phyloP scores from a whole-genome alignment of 2,329 filamentous ascomycete species.

The Venturiaceae sp. region DNA sequence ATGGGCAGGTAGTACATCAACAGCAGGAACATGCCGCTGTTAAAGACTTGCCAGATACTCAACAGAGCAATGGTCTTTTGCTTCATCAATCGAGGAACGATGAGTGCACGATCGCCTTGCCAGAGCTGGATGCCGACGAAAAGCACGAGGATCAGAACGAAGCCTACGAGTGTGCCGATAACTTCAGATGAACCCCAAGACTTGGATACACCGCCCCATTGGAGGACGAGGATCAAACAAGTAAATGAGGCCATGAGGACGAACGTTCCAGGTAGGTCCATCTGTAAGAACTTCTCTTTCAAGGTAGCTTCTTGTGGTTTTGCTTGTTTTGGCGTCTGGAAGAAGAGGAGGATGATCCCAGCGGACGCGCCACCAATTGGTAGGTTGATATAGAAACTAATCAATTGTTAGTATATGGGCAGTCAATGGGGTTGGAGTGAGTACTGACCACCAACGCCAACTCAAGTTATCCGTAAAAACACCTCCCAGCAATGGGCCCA shows the following conservation, averaged over 20 bases:
- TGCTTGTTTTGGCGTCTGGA: slow-evolving; percentile 21
- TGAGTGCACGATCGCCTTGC: slow-evolving; percentile 29
- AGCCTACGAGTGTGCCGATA: slow-evolving; percentile 35
- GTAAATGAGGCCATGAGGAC: slow-evolving; percentile 29
- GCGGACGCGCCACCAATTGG: slow-evolving; percentile 30
- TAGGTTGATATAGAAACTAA: slow-evolving; percentile 30
- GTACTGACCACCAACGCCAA: slow-evolving; percentile 24
- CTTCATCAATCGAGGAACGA: slow-evolving; percentile 28
- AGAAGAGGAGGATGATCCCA: slow-evolving; percentile 26
- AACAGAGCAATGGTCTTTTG: slow-evolving; percentile 25
- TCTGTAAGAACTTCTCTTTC: slow-evolving; percentile 27
- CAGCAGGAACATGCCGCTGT: slow-evolving; percentile 24
- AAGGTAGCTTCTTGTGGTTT: slow-evolving; percentile 13
- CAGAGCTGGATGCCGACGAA: slow-evolving; percentile 27
- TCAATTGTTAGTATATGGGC: not conserved
- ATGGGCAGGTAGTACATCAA: slow-evolving; percentile 35
- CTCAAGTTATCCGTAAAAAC: slow-evolving; percentile 25
- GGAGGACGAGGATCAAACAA: slow-evolving; percentile 35
- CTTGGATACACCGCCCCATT: slow-evolving; percentile 29
- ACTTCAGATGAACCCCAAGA: slow-evolving; percentile 25
- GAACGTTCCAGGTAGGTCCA: slow-evolving; percentile 34
- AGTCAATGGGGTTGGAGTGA: too few species aligned
- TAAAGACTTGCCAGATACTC: slow-evolving; percentile 26
- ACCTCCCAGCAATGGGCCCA: slow-evolving; percentile 34
- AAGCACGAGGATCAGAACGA: slow-evolving; percentile 11